Percentiles rank a stretch among this genome's conserved stretches.
These are phyloP conservation scores for Backusella liffmaniae DNA, from an alignment of 192 early-diverging fungal genomes.

Conservation along the genomic window DNA sequence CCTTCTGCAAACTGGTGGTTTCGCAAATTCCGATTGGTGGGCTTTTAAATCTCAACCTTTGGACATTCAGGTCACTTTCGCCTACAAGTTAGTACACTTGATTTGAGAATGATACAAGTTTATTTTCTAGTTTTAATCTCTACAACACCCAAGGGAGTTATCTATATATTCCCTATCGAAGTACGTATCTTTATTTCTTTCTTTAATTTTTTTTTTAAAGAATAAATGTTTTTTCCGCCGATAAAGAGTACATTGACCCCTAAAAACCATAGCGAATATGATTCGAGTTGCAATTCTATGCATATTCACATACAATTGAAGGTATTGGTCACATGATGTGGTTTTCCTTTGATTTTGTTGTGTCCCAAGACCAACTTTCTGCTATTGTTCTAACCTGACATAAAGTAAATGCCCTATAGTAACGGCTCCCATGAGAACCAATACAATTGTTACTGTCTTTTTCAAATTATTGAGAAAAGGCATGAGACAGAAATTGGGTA, in stretches of 20 bases:
- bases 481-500: no score
- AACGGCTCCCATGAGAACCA: not conserved
- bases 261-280: not conserved
- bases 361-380: no score
- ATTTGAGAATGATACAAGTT: not conserved
- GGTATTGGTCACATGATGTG: not conserved
- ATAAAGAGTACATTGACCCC: not conserved
- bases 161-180: not conserved
- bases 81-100: not conserved
- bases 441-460: not conserved
- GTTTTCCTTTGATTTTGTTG: no score
- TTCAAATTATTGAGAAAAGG: no score
- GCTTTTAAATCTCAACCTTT: not conserved
- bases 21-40: conserved; percentile 5
- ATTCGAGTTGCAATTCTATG: no score
- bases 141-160: not conserved
- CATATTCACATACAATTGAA: not conserved
- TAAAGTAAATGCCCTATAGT: not conserved
- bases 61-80: not conserved
- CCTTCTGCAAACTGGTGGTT: not conserved
- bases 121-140: not conserved
- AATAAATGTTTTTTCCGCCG: not conserved
- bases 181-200: not conserved
- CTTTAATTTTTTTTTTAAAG: not conserved
- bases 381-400: not conserved